These are phyloP conservation scores for Backusella tarrabulga DNA, from an alignment of 192 early-diverging fungal species.

Conservation along the genomic window DNA sequence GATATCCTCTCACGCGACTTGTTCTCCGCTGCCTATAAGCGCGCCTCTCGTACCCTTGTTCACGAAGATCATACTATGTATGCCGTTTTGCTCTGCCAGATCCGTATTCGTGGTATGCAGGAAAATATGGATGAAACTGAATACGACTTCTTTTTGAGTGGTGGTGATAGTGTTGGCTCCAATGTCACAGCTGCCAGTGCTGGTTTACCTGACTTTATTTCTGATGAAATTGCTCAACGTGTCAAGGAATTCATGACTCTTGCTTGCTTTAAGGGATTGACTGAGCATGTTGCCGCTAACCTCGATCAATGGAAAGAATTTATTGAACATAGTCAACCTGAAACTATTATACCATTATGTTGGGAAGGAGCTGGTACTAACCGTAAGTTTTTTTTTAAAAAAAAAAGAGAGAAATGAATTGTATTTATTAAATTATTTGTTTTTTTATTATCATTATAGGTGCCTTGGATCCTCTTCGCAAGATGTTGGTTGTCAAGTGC, in stretches of 20 bases:
- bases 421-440: not conserved
- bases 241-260: conserved; percentile 45
- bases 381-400: conserved; percentile 15
- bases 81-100: conserved; percentile 83
- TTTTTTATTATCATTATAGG: conserved; percentile 15
- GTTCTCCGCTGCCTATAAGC: conserved; percentile 77
- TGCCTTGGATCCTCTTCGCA: conserved; percentile 66
- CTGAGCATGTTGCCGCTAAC: conserved; percentile 37
- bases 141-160: conserved; percentile 69
- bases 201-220: conserved; percentile 44
- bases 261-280: conserved; percentile 40
- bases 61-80: conserved; percentile 93
- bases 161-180: conserved; percentile 48
- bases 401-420: not conserved
- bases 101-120: conserved; percentile 68
- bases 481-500: conserved; percentile 78
- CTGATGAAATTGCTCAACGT: conserved; percentile 48
- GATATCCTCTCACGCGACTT: conserved; percentile 76
- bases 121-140: conserved; percentile 61
- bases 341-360: conserved; percentile 49
- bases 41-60: conserved; percentile 79
- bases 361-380: conserved; percentile 42
- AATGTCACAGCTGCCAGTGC: conserved; percentile 22
- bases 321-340: conserved; percentile 41
- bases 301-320: conserved; percentile 51